Conservation (phyloP, 139 green algal species). For the Chlamydomonas sphaeroides region DNA sequence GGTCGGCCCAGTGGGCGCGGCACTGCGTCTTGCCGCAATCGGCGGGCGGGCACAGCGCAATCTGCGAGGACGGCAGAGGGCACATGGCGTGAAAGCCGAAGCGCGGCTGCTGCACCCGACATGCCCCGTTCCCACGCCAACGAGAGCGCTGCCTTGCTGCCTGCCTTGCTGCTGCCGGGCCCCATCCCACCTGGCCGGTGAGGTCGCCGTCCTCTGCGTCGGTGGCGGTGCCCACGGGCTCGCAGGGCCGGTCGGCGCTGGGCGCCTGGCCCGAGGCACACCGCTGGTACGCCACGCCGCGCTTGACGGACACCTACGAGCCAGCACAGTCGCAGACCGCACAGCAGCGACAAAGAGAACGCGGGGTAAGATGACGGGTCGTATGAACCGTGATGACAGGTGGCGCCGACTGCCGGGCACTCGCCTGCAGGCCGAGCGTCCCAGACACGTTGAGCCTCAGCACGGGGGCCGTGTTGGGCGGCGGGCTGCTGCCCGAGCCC, state of each 20-base stretch:
- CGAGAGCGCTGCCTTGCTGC: no score
- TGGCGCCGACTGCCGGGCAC: neutral
- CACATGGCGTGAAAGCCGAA: no score
- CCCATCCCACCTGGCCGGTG: neutral
- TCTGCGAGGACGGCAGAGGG: neutral
- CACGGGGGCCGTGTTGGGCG: neutral
- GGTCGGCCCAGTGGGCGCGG: slow-evolving; percentile 10
- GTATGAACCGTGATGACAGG: neutral
- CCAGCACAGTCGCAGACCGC: no score
- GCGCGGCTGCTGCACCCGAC: no score
- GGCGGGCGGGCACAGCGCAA: slow-evolving; percentile 1
- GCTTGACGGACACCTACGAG: neutral
- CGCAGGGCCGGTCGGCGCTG: neutral
- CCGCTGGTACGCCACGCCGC: neutral
- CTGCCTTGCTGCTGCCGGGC: no score
- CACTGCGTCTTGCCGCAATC: slow-evolving; percentile 12
- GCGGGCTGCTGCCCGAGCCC: neutral
- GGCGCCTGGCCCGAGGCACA: neutral
- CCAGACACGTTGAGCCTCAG: neutral
- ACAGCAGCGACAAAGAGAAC: neutral
- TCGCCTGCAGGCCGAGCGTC: neutral
- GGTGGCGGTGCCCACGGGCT: neutral
- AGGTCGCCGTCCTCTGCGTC: slow-evolving; percentile 14
- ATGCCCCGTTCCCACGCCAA: no score
- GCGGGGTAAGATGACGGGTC: no score